These are phyloP conservation scores for Venturia aucupariae DNA, from an alignment of 2,329 filamentous ascomycete species.

Conservation along the genomic window DNA sequence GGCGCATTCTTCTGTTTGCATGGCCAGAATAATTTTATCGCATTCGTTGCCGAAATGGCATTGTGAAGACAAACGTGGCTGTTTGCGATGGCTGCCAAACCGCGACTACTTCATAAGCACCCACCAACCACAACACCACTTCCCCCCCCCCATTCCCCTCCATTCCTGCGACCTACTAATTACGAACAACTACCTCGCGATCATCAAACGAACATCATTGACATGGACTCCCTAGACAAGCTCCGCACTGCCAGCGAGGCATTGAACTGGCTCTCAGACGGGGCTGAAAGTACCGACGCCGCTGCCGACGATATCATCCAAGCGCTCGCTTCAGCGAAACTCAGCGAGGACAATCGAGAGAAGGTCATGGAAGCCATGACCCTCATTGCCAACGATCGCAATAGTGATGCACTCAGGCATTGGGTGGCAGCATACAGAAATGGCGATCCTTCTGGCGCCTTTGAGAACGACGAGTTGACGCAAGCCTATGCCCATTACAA, in stretches of 20 bases:
- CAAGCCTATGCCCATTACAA: conserved; percentile 32
- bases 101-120: background rate
- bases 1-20: too few species aligned
- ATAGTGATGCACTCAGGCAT: conserved; percentile 44
- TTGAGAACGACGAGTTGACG: conserved; percentile 34
- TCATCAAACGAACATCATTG: background rate
- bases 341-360: conserved; percentile 42
- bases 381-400: conserved; percentile 49
- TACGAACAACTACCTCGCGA: background rate
- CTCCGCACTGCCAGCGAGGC: conserved; percentile 57
- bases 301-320: conserved; percentile 9
- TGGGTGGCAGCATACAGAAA: conserved; percentile 36
- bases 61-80: background rate
- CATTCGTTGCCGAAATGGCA: background rate
- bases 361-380: conserved; percentile 41
- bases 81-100: background rate
- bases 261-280: conserved; percentile 16
- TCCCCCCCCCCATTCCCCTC: background rate
- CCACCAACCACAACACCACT: background rate
- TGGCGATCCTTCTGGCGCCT: conserved; percentile 40
- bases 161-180: background rate
- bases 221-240: conserved; percentile 23
- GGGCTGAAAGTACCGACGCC: background rate
- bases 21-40: too few species aligned
- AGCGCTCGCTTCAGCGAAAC: conserved; percentile 25